Conservation (phyloP, 1,284 basidiomycete genomes). For the Ceratobasidium sp. region DNA sequence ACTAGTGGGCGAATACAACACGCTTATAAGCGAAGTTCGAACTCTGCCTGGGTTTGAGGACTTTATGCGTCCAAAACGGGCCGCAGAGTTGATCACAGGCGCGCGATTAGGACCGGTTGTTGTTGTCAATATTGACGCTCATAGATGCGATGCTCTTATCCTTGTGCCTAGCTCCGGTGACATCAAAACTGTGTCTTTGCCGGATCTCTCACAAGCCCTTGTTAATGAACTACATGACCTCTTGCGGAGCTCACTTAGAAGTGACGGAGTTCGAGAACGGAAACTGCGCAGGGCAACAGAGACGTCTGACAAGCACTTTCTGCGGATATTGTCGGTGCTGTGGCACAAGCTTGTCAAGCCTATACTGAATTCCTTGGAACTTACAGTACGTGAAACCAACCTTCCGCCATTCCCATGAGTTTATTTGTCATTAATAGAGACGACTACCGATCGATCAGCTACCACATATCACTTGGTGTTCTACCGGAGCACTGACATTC, state of each 20-base stretch:
- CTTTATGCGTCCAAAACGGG: no score
- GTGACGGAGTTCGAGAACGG: no score
- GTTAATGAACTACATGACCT: not conserved
- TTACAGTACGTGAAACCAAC: not conserved
- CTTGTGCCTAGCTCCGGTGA: not conserved
- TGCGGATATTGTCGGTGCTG: not conserved
- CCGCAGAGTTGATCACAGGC: no score
- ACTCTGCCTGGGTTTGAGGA: no score
- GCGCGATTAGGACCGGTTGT: no score
- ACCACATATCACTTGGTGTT: conserved; percentile 15
- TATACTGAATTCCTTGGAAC: not conserved
- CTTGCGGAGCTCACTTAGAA: not conserved
- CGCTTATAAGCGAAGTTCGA: no score
- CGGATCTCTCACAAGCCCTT: not conserved
- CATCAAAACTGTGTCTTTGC: not conserved
- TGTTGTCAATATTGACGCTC: no score
- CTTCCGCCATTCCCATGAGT: not conserved
- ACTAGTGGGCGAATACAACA: no score
- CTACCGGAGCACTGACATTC: not conserved
- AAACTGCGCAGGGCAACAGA: no score
- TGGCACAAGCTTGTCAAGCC: not conserved
- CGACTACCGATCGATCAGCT: not conserved
- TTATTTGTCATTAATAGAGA: not conserved
- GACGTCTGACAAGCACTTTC: no score
- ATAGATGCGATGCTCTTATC: no score